phyloP scores from a whole-genome alignment of 768 basidiomycete species.

The Mycena amicta region DNA sequence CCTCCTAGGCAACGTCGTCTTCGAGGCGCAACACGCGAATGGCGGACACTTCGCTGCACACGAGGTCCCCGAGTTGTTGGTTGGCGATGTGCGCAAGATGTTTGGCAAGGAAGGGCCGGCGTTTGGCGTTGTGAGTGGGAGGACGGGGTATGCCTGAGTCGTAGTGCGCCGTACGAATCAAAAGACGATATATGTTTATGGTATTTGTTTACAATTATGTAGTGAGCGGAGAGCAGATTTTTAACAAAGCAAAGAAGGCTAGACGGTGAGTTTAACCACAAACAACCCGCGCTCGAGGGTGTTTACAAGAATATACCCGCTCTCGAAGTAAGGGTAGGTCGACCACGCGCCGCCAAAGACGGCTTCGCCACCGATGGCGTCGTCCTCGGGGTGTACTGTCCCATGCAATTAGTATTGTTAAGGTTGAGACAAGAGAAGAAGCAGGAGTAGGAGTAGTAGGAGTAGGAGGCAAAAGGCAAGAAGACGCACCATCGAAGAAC shows the following conservation, averaged over 20 bases:
- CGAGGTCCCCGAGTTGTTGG: conserved; percentile 34
- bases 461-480: too few relatives aligned
- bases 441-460: too few relatives aligned
- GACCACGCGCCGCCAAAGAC: conserved; percentile 14
- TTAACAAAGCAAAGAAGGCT: too few relatives aligned
- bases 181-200: too few relatives aligned
- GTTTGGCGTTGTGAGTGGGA: conserved; percentile 28
- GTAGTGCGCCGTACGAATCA: too few relatives aligned
- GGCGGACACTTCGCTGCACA: conserved; percentile 53
- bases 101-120: conserved; percentile 38
- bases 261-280: conserved; percentile 6
- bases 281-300: conserved; percentile 19
- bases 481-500: conserved; percentile 28
- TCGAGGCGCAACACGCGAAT: conserved; percentile 36
- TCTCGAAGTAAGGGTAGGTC: conserved; percentile 21
- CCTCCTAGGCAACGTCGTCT: conserved; percentile 33
- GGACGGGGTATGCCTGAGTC: conserved; percentile 34
- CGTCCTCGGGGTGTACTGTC: conserved; percentile 18
- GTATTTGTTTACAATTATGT: too few relatives aligned
- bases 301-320: conserved; percentile 17
- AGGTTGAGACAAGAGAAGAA: not conserved
- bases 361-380: conserved; percentile 12
- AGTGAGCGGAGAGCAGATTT: too few relatives aligned
- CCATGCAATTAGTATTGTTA: not conserved
- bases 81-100: conserved; percentile 45